Percentiles rank a stretch among this genome's conserved stretches.
Conservation (phyloP, 352 stramenopile species). For the Thalassiosira mediterranea region DNA sequence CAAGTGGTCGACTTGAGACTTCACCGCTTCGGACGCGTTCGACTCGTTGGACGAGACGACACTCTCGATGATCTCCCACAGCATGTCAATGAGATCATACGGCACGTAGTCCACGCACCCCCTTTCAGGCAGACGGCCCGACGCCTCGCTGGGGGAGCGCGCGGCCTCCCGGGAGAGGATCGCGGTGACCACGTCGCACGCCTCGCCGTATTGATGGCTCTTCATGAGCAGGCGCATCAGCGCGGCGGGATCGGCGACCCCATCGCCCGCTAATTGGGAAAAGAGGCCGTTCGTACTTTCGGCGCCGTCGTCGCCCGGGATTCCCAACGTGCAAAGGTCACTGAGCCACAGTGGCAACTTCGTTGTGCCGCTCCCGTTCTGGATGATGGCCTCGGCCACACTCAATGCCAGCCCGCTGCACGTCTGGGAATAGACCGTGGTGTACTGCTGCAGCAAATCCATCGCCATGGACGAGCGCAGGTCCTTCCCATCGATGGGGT, state of each 20-base stretch:
- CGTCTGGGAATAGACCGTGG: slow-evolving; percentile 42
- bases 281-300: slow-evolving; percentile 47
- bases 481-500: slow-evolving; percentile 24
- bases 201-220: slow-evolving; percentile 63
- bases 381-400: slow-evolving; percentile 45
- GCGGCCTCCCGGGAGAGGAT: slow-evolving; percentile 24
- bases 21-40: slow-evolving; percentile 8
- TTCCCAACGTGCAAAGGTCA: slow-evolving; percentile 54
- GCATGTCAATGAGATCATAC: slow-evolving; percentile 73
- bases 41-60: slow-evolving; percentile 29
- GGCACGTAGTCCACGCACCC: slow-evolving; percentile 78
- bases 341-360: slow-evolving; percentile 54
- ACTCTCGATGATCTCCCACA: slow-evolving; percentile 72
- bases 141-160: slow-evolving; percentile 1
- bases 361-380: slow-evolving; percentile 9
- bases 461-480: slow-evolving; percentile 41
- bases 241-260: slow-evolving; percentile 53
- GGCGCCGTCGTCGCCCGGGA: not conserved
- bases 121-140: slow-evolving; percentile 71
- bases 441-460: slow-evolving; percentile 52
- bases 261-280: slow-evolving; percentile 22
- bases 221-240: slow-evolving; percentile 72
- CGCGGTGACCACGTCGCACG: slow-evolving; percentile 61
- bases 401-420: slow-evolving; percentile 30
- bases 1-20: slow-evolving; percentile 31